These are phyloP conservation scores for Nitzschia putrida DNA, from an alignment of 108 stramenopile species.

Conservation along the genomic window DNA sequence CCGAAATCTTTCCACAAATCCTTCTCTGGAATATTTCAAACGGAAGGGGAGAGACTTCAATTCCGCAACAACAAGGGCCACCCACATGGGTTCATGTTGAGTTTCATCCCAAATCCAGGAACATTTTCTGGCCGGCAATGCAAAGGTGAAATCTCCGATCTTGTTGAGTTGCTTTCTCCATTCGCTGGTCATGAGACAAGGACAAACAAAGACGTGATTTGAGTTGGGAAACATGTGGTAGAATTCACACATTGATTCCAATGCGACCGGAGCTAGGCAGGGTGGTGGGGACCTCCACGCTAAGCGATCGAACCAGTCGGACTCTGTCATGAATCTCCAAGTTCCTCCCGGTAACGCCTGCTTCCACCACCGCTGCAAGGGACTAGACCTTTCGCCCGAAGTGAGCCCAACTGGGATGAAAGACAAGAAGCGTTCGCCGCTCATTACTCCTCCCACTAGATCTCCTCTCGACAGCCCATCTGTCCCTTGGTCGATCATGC, in stretches of 20 bases:
- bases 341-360: neutral
- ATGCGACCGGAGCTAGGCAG: neutral
- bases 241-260: too few relatives aligned
- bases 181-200: too few relatives aligned
- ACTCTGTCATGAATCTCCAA: neutral
- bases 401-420: neutral
- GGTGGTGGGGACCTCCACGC: constrained; percentile 5
- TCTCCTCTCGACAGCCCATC: constrained; percentile 46
- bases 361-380: neutral
- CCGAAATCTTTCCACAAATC: too few relatives aligned
- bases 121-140: neutral
- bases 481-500: constrained; percentile 43
- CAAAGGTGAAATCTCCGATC: neutral
- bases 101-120: neutral
- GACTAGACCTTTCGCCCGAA: neutral
- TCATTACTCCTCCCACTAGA: constrained; percentile 48
- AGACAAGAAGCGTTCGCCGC: constrained; percentile 4
- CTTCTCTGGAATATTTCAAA: too few relatives aligned
- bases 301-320: neutral
- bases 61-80: too few relatives aligned
- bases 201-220: too few relatives aligned
- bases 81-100: neutral
- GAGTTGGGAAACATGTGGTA: too few relatives aligned
- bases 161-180: too few relatives aligned
- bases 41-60: neutral